These are phyloP conservation scores for Thecamonas trahens DNA, from an alignment of 78 protist genomes.

Conservation along the genomic window DNA sequence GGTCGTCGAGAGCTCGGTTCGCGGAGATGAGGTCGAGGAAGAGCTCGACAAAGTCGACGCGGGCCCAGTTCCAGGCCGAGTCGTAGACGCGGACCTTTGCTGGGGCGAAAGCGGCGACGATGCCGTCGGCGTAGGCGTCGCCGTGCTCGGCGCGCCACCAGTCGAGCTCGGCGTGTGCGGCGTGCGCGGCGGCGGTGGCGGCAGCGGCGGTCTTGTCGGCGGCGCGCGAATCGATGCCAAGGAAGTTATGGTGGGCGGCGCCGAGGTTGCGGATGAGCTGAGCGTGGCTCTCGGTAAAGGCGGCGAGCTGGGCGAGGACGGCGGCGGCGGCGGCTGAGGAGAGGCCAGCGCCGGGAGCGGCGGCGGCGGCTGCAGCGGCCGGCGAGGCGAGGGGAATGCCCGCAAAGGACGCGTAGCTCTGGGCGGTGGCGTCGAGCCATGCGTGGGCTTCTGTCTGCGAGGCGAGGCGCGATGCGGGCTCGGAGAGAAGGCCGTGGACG, in stretches of 20 bases:
- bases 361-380: too few relatives aligned
- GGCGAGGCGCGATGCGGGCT: slow-evolving; percentile 32
- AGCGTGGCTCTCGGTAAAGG: background rate
- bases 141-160: slow-evolving; percentile 29
- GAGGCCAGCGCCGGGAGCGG: too few relatives aligned
- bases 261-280: too few relatives aligned
- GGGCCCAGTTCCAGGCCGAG: slow-evolving; percentile 51
- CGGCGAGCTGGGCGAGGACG: slow-evolving; percentile 7
- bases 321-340: too few relatives aligned
- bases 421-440: slow-evolving; percentile 17
- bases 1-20: too few relatives aligned
- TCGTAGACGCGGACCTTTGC: slow-evolving; percentile 25
- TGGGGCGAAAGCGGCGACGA: slow-evolving; percentile 12
- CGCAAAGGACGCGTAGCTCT: too few relatives aligned
- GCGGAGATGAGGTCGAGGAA: background rate
- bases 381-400: too few relatives aligned
- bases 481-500: slow-evolving; percentile 24
- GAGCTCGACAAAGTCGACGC: slow-evolving; percentile 11
- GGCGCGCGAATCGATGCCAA: slow-evolving; percentile 16
- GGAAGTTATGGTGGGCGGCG: background rate
- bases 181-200: background rate
- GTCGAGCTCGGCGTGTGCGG: background rate
- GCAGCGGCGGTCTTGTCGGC: background rate
- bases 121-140: slow-evolving; percentile 14
- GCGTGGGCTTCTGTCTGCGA: slow-evolving; percentile 20